Evolutionary conservation across 2,329 filamentous ascomycete genomes (phyloP), one percentile per base, ranked within the genome.

Genomic region (Emmonsiellopsis sp.): DNA sequence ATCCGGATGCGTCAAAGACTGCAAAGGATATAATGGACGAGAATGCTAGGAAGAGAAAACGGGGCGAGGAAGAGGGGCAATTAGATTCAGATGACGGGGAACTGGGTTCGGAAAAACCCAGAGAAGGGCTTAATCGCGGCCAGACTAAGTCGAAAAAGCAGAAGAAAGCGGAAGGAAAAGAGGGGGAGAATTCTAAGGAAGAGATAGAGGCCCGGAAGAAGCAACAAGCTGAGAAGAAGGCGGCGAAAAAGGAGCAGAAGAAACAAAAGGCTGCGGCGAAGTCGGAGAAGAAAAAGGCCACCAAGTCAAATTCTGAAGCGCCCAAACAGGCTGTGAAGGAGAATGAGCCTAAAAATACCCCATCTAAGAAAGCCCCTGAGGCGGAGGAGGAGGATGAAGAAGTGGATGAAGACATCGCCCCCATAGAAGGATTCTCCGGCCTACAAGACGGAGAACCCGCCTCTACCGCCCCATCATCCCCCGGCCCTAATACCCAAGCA

Each of bases 11-110:
- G 65, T 84, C 86, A 60, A 93, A 94, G 76, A 93, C 84, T 59
- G 92, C 90, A 56, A 92, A 95, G 69, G 91, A 97, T 69, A 83
- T 96, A 57, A 86, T 95, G 82, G 89, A 94, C 61, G 91, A 95
- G 66, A 89, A 87, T 53, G 80, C 80, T 51, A 74, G 73, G 63
- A 95, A 95, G 76, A 82, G 89, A 55, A 95, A 95, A 73, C 76
- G 86, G 32, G 81, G 83, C 52, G 82, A 86, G 58, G 73, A 84
- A 37, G 42, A 54, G 31, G 53, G 68, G 32, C 44, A 71, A n/a
- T 62, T 66, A 42, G 72, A 71, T 17, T 77, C 74, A 5, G 75
- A 74, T 1, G 76, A 76, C 27, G 63, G 58, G 48, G 42, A 78
- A 74, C 49, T 70, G 14, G 70, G 68, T 52, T 66, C 68, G 11